phyloP scores from a whole-genome alignment of 768 basidiomycete species.

The Terana coerulea region DNA sequence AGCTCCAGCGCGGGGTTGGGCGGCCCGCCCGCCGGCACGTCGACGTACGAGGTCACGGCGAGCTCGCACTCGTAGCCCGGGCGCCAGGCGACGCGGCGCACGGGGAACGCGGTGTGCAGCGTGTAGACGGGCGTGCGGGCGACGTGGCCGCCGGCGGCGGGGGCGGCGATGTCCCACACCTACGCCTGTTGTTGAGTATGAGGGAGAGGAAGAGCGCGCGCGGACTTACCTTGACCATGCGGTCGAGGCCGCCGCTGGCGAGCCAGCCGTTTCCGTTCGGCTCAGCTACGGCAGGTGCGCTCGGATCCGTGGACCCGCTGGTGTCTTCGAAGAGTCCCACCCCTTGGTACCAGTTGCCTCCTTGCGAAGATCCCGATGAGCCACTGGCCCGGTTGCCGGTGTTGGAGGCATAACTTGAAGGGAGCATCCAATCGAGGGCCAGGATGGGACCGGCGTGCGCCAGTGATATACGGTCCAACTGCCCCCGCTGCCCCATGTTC shows the following conservation, averaged over 20 bases:
- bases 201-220: constrained; percentile 2
- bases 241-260: constrained; percentile 75
- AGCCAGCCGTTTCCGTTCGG: constrained; percentile 62
- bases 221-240: constrained; percentile 61
- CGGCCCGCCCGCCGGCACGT: constrained; percentile 38
- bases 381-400: constrained; percentile 9
- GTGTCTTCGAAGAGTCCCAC: constrained; percentile 22
- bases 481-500: constrained; percentile 70
- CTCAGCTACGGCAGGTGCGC: constrained; percentile 14
- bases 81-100: constrained; percentile 73
- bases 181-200: constrained; percentile 20
- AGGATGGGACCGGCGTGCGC: constrained; percentile 74
- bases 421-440: constrained; percentile 66
- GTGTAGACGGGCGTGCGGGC: constrained; percentile 64
- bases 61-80: constrained; percentile 75
- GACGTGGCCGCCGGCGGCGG: constrained; percentile 43
- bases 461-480: constrained; percentile 66
- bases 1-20: constrained; percentile 8
- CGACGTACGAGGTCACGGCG: constrained; percentile 65
- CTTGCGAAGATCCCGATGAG: constrained; percentile 3
- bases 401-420: constrained; percentile 19
- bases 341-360: constrained; percentile 20
- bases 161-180: constrained; percentile 69
- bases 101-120: constrained; percentile 70
- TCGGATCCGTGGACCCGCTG: constrained; percentile 8